A percentile compares a stretch with the other conserved stretches of the same genome.
phyloP scores from a whole-genome alignment of 352 stramenopile genomes.

The Globisporangium acanthophoron region DNA sequence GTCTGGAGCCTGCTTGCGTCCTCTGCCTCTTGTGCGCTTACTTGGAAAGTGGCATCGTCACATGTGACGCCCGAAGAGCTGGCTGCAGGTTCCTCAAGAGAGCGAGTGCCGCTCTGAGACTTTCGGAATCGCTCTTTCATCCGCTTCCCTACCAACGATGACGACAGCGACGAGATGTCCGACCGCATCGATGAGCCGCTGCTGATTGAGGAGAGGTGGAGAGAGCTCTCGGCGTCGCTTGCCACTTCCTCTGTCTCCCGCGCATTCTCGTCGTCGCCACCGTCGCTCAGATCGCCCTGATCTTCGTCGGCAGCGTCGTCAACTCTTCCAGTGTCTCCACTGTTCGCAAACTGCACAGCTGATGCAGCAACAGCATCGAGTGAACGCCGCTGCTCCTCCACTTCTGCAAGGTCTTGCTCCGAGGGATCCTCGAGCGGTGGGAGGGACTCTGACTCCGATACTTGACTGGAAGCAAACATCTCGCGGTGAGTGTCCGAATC shows the following conservation, averaged over 20 bases:
- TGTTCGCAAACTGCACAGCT: neutral
- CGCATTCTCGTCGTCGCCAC: neutral
- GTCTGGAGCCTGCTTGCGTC: neutral
- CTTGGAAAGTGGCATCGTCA: neutral
- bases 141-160: slow-evolving; percentile 31
- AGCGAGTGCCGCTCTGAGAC: neutral
- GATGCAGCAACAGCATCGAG: neutral
- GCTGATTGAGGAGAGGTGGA: slow-evolving; percentile 63
- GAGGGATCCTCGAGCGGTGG: neutral
- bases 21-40: neutral
- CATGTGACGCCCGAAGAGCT: neutral
- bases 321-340: neutral
- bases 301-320: neutral
- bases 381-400: neutral
- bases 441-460: neutral
- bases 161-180: slow-evolving; percentile 62
- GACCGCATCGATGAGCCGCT: slow-evolving; percentile 35
- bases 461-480: neutral
- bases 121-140: slow-evolving; percentile 4
- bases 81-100: neutral
- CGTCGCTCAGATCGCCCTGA: slow-evolving; percentile 16
- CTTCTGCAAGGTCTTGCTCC: neutral
- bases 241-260: neutral
- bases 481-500: slow-evolving; percentile 16
- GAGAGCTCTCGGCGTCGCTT: slow-evolving; percentile 34